Conservation (phyloP, 1,284 basidiomycete genomes). For the Ganoderma leucocontextum region DNA sequence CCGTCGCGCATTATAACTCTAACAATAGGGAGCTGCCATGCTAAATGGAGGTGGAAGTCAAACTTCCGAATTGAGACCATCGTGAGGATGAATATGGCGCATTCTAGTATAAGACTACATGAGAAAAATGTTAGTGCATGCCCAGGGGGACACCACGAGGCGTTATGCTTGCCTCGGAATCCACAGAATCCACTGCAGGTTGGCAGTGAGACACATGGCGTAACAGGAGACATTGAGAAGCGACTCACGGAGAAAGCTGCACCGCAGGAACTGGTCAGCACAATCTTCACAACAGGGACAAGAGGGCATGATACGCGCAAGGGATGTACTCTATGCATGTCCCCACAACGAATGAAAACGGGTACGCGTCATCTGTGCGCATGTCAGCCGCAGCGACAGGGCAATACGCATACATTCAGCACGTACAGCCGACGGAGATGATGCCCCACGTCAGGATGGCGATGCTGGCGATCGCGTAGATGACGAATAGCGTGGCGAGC, state of each 20-base stretch:
- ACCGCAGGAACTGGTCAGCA: background rate
- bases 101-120: slow-evolving; percentile 25
- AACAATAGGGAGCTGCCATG: slow-evolving; percentile 20
- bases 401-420: background rate
- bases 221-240: no score
- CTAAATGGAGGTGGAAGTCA: slow-evolving; percentile 13
- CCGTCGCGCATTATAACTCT: slow-evolving; percentile 29
- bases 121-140: no score
- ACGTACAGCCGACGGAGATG: slow-evolving; percentile 21
- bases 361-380: slow-evolving; percentile 20
- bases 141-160: no score
- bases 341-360: slow-evolving; percentile 15
- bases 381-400: background rate
- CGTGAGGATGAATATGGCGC: slow-evolving; percentile 26
- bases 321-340: slow-evolving; percentile 25
- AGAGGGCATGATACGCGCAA: slow-evolving; percentile 13
- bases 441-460: slow-evolving; percentile 24
- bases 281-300: background rate
- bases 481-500: slow-evolving; percentile 21
- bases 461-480: slow-evolving; percentile 22
- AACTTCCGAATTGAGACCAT: slow-evolving; percentile 28
- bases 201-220: background rate
- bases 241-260: slow-evolving; percentile 24
- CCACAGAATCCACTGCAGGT: slow-evolving; percentile 17
- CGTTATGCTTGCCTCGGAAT: slow-evolving; percentile 16